Evolutionary conservation across 441 rosid genomes (phyloP).

Genomic region (Erodium moschatum): DNA sequence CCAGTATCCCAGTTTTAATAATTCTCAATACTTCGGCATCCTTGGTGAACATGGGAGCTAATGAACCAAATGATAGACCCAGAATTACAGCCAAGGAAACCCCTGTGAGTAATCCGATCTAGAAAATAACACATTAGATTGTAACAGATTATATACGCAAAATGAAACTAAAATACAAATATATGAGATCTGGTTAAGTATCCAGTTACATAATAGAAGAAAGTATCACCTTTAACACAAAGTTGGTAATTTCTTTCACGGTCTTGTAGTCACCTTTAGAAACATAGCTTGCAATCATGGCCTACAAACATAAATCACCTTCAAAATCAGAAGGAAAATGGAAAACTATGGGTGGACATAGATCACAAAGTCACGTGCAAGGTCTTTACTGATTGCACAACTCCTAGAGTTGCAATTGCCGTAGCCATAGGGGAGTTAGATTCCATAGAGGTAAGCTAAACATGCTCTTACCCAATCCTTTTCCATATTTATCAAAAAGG

Average conservation of each 20-base stretch:
- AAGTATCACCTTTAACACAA: constrained; percentile 58
- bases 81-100: constrained; percentile 57
- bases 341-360: neutral
- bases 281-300: constrained; percentile 67
- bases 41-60: constrained; percentile 70
- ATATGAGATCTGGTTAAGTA: neutral
- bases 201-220: neutral
- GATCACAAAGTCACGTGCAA: neutral
- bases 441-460: neutral
- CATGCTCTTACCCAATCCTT: neutral
- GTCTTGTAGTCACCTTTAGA: constrained; percentile 60
- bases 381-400: neutral
- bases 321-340: constrained; percentile 8
- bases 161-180: neutral
- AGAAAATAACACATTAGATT: constrained; percentile 20
- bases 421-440: neutral
- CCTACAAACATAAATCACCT: constrained; percentile 34
- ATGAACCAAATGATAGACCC: constrained; percentile 55
- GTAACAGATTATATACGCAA: neutral
- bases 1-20: constrained; percentile 73
- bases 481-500: neutral
- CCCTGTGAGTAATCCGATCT: constrained; percentile 77
- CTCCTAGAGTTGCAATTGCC: neutral
- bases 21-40: constrained; percentile 66
- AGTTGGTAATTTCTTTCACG: constrained; percentile 58